phyloP scores from a whole-genome alignment of 495 filamentous ascomycete genomes.

The Penicillium soppii region DNA sequence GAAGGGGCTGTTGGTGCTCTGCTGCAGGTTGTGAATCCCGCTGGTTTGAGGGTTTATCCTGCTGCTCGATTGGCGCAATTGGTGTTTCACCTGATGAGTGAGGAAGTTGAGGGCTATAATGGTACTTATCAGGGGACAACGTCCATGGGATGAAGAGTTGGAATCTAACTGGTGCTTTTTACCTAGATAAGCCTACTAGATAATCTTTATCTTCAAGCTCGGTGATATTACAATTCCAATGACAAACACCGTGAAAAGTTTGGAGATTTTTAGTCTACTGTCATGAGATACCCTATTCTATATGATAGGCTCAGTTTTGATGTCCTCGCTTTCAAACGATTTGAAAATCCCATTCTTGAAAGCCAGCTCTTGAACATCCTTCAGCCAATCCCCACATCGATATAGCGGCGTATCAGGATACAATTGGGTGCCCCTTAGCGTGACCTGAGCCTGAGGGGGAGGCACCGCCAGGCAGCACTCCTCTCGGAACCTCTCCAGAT shows the following conservation, averaged over 20 bases:
- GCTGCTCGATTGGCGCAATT: conserved; percentile 46
- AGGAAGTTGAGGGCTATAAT: conserved; percentile 38
- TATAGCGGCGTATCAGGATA: conserved; percentile 11
- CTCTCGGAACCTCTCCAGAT: not conserved
- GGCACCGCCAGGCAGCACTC: conserved; percentile 4
- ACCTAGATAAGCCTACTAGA: too few species aligned
- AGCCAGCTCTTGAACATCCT: conserved; percentile 16
- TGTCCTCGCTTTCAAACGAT: not conserved
- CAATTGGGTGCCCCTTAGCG: not conserved
- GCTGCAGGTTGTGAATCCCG: conserved; percentile 39
- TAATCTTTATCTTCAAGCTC: too few species aligned
- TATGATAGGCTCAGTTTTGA: too few species aligned
- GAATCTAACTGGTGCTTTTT: too few species aligned
- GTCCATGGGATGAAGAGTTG: not conserved
- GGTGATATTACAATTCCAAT: too few species aligned
- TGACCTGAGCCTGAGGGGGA: conserved; percentile 10
- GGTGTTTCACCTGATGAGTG: conserved; percentile 35
- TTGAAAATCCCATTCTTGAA: conserved; percentile 16
- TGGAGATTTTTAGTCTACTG: too few species aligned
- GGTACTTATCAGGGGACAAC: conserved; percentile 36
- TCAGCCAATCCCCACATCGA: conserved; percentile 10
- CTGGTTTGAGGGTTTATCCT: conserved; percentile 30
- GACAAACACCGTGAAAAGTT: too few species aligned
- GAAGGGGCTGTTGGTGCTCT: conserved; percentile 45
- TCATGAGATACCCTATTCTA: too few species aligned